Conservation (phyloP, 116 monocot species). For the Iris pallida region DNA sequence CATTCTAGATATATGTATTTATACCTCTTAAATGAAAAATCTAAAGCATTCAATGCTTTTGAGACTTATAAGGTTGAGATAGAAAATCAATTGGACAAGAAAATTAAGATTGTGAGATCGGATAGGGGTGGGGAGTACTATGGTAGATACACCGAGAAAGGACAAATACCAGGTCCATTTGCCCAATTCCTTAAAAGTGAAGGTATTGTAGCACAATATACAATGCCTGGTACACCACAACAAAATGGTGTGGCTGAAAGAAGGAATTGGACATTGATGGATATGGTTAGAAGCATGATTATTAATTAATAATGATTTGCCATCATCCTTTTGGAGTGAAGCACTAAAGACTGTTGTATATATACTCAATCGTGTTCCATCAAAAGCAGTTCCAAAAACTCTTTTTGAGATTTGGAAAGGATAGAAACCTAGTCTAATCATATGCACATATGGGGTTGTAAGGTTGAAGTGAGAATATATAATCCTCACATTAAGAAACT, state of each 20-base stretch:
- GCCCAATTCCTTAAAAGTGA: neutral
- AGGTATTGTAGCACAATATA: neutral
- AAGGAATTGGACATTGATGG: neutral
- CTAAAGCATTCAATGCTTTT: neutral
- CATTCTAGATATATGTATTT: conserved; percentile 8
- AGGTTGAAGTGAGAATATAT: conserved; percentile 8
- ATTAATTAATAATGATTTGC: neutral
- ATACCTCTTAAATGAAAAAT: neutral
- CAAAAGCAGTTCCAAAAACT: neutral
- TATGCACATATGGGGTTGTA: conserved; percentile 3
- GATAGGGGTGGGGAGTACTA: conserved; percentile 1
- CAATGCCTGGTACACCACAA: neutral
- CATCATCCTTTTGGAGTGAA: neutral
- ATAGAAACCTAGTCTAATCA: conserved; percentile 12
- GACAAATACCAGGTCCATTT: conserved; percentile 7
- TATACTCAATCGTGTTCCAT: neutral
- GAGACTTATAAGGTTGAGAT: neutral
- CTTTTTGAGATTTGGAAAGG: conserved; percentile 1
- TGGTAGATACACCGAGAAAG: neutral
- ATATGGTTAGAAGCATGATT: conserved; percentile 9
- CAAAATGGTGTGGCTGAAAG: conserved; percentile 7
- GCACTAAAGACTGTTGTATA: conserved; percentile 5
- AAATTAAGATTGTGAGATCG: neutral
- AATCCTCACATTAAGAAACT: neutral
- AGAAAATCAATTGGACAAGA: conserved; percentile 3